Evolutionary conservation across 768 basidiomycete genomes (phyloP), one percentile per base, ranked within the genome.

Genomic region (Filobasidium wieringae): DNA sequence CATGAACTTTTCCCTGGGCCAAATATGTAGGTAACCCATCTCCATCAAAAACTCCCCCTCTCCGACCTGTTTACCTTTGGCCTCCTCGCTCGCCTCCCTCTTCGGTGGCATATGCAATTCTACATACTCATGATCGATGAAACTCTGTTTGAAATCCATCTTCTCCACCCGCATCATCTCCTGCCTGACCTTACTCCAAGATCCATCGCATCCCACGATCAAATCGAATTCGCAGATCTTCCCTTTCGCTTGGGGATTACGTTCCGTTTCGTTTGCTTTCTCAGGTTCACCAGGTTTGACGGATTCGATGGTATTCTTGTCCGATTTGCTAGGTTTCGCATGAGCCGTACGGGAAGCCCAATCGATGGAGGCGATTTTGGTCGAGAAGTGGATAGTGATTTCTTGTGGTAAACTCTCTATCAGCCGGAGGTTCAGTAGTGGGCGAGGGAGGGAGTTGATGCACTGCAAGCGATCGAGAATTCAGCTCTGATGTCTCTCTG

Each of bases 1-100:
- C 93, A 99, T 99, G 80, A 97, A 97, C 47, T 90, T 88, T 75
- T 91, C 88, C 71, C 93, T 86, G 64, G 93, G 95, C 93, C 93
- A 99, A 68, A 99, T 96, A 77, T 99, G 93, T 65, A 99, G 84
- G 75, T 97, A 87, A 74, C 87, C 86, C 67, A 88, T 87, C 79
- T 92, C 89, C 74, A 99, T 84, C 58, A 83, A 78, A 78, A 86
- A 97, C 79, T 78, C 72, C 81, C 87, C 72, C 78, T 76, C 66
- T 70, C 68, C 73, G 80, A 80, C 70, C 76, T 31, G 24, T 26
- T 58, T 41, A n/a, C n/a, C 36, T 30, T 45, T 14, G 9, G 5
- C 12, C 24, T n/a, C 29, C 19, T 22, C 40, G 32, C 43, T 68
- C 73, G 80, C 80, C 24, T 27, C 41, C 9, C 29, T 27, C 37